Base-by-base conservation (phyloP, 2,329 filamentous ascomycete species). In the Alternaria postmessia region DNA sequence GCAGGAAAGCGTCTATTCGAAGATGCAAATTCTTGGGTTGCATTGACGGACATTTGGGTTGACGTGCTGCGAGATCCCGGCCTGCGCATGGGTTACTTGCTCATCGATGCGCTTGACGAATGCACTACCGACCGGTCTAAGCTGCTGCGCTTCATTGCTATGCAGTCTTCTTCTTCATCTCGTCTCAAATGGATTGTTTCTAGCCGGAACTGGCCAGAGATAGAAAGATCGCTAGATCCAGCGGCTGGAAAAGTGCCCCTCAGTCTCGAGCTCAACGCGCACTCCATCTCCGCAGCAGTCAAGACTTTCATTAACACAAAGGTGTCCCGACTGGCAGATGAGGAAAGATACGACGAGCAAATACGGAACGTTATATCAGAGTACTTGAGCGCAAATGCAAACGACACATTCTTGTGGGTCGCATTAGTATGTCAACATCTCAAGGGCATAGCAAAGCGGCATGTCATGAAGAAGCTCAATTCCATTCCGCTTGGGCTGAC, bases 401-500 rank as follows among this genome's bases (percentile, higher is more conserved):
- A 36, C 32, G 32, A 36, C 12, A 36, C 32, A 6, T 16, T 36
- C 1, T 14, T 36, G 0, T 36, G 32, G 32, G 32, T 36, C 0
- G 32, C 32, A 14, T 16, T 36, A 5, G 32, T 36, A 16, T 36
- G 32, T 14, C 32, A 36, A 16, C 1, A 7, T 14, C 32, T 36
- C 12, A 14, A 36, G 0, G 32, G 5, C 0, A 36, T 0, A 16
- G 11, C 32, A 16, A 36, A 36, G 32, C 12, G 32, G 12, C 12
- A 36, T 14, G 32, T 36, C 0, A 11, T 36, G 32, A 36, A 16
- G 32, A 36, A 36, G 32, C 32, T 36, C 5, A 14, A 14, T 0
- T 14, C 14, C 0, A 14, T 36, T 0, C 32, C 32, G 0, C 1
- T 0, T 5, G 32, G 32, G 6, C 32, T 36, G 1, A 0, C 0